Base-by-base conservation (phyloP, 2,329 filamentous ascomycete genomes). In the Claviceps pazoutovae region DNA sequence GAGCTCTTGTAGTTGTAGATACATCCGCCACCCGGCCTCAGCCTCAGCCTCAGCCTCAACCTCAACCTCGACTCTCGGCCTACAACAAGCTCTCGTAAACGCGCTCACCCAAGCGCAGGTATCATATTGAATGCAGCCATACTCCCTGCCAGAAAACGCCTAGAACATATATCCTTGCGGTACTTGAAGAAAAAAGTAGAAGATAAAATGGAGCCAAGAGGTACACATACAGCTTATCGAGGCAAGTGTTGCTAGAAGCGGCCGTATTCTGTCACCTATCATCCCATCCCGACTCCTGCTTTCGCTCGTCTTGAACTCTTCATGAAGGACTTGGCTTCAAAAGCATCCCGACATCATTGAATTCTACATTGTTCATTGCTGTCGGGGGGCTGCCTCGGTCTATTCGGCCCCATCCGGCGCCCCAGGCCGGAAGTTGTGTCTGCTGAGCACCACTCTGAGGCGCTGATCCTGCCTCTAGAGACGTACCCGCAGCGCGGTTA, bases 331-430 rank as follows among this genome's bases (percentile, higher is more conserved):
- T 47, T 5, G 56, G 47, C 38, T 49, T 46, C 44, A 63, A 48
- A 9, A 68, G 52, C 53, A 60, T 64, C 19, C 66, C 66, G 3
- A 68, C 66, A 49, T 68, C 66, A 36, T 64, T 66, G 39, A 68
- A 52, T 48, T 64, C 61, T 36, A 59, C 54, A 48, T 51, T 56
- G 13, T 39, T 53, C 48, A 47, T 55, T 49, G 57, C 53, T 23
- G 57, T 56, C 17, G 57, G 58, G 13, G 56, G 46, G 41, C 52
- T 49, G n/a, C 61, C 61, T 23, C 58, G 56, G 48, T 64, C 62
- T n/a, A 64, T 61, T 23, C 63, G 56, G 9, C 63, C 63, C 63
- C 63, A 65, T 39, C 61, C 61, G 0, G 61, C 61, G 4, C 61
- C 60, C 61, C 61, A 63, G 0, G 54, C 54, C 17, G 61, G 60